phyloP scores from a whole-genome alignment of 2,329 filamentous ascomycete species.

The Truncatella angustata region DNA sequence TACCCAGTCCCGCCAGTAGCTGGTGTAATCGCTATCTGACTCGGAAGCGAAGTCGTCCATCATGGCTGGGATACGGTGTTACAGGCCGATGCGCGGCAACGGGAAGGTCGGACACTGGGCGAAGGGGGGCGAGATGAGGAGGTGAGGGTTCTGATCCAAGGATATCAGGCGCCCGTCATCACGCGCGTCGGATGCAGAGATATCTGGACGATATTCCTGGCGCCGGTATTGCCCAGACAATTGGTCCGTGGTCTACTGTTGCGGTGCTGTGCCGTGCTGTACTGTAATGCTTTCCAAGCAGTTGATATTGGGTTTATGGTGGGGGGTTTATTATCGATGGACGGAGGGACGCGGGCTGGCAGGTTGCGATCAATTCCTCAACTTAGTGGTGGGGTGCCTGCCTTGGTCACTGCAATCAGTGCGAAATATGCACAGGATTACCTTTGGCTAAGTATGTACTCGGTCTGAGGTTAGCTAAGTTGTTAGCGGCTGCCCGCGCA shows the following conservation, averaged over 20 bases:
- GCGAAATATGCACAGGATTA: too few relatives aligned
- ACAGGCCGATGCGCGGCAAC: not conserved
- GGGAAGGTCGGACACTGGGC: not conserved
- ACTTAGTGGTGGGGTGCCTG: too few relatives aligned
- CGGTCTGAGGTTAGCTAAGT: too few relatives aligned
- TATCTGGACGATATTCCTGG: not conserved
- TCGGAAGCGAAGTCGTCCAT: constrained; percentile 99
- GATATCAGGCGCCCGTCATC: constrained; percentile 3
- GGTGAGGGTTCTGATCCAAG: not conserved
- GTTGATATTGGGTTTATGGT: constrained; percentile 5
- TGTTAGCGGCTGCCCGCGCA: too few relatives aligned
- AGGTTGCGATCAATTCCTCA: too few relatives aligned
- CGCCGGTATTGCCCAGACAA: not conserved
- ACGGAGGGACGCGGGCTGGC: too few relatives aligned
- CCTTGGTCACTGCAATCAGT: too few relatives aligned
- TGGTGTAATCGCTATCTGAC: constrained; percentile 98
- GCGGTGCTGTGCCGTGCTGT: too few relatives aligned
- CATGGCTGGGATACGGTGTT: constrained; percentile 17
- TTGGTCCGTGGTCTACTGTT: not conserved
- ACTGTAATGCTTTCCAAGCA: not conserved
- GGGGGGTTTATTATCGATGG: constrained; percentile 4
- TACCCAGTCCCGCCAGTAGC: constrained; percentile 99
- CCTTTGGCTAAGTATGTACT: too few relatives aligned
- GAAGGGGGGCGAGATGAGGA: not conserved
- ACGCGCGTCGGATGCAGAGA: not conserved